These are phyloP conservation scores for Zasmidium citrigriseum DNA, from an alignment of 2,329 filamentous ascomycete genomes.

Conservation along the genomic window DNA sequence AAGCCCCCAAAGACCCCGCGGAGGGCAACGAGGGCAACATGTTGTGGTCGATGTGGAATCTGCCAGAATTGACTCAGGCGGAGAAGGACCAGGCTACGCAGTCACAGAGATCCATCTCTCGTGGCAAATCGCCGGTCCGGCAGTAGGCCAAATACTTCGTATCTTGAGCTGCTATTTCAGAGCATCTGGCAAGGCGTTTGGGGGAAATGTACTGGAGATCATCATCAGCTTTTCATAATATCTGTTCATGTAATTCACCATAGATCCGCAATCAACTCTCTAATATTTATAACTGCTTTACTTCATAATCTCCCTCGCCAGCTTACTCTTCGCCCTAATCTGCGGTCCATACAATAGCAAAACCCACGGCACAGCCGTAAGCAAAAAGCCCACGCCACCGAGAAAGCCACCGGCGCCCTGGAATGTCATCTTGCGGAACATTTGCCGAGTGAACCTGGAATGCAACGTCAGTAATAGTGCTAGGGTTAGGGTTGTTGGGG, in stretches of 20 bases:
- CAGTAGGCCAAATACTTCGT: no score
- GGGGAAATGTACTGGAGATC: no score
- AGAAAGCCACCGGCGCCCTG: conserved; percentile 72
- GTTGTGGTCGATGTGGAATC: neutral
- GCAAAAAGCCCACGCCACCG: conserved; percentile 65
- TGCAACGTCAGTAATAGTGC: neutral
- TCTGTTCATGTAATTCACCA: neutral
- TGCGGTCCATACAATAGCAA: conserved; percentile 74
- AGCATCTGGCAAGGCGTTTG: no score
- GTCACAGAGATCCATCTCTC: no score
- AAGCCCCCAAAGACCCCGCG: neutral
- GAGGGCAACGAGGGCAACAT: neutral
- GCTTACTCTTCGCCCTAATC: conserved; percentile 74
- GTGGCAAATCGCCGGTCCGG: no score
- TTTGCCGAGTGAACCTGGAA: conserved; percentile 59
- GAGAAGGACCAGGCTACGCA: neutral
- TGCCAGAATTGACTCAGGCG: neutral
- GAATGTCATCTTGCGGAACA: conserved; percentile 74
- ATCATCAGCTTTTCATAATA: no score
- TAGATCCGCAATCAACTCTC: neutral
- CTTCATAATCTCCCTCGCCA: conserved; percentile 57
- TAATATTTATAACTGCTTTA: neutral
- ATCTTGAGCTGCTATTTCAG: no score
- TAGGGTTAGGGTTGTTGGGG: neutral
- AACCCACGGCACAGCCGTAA: conserved; percentile 87